A percentile compares a stretch with the other conserved stretches of the same genome.
These are phyloP conservation scores for Floccularia luteovirens DNA, from an alignment of 768 basidiomycete species.

Conservation along the genomic window DNA sequence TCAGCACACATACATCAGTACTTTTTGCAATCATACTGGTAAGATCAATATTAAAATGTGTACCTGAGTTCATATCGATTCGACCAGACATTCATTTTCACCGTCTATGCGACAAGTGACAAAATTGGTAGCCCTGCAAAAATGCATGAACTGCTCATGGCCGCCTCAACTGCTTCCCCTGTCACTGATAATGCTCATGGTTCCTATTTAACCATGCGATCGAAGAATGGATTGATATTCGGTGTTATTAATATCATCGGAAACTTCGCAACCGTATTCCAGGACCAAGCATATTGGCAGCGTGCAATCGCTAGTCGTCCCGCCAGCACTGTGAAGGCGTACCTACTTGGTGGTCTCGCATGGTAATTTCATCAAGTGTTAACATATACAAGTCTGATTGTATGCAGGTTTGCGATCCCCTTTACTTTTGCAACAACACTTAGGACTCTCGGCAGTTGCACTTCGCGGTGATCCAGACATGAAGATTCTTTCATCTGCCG, in stretches of 20 bases:
- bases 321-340: constrained; percentile 83
- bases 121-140: constrained; percentile 72
- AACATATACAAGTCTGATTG: neutral
- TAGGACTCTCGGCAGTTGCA: constrained; percentile 83
- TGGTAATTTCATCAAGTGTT: constrained; percentile 39
- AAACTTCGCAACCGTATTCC: constrained; percentile 59
- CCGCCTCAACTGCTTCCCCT: constrained; percentile 45
- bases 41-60: neutral
- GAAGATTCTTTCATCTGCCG: constrained; percentile 38
- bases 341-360: constrained; percentile 80
- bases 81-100: constrained; percentile 48
- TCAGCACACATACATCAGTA: constrained; percentile 73
- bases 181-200: constrained; percentile 80
- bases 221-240: constrained; percentile 72
- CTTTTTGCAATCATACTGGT: constrained; percentile 81
- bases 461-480: constrained; percentile 53
- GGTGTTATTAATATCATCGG: constrained; percentile 86
- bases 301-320: constrained; percentile 85
- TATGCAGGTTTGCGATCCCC: constrained; percentile 70
- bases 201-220: constrained; percentile 77
- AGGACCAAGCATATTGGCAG: constrained; percentile 83
- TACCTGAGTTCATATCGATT: constrained; percentile 4
- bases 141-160: constrained; percentile 77
- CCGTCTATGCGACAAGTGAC: constrained; percentile 71
- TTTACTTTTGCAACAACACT: constrained; percentile 84